Base-by-base conservation (phyloP, 805 yeast species). In the Brettanomyces bruxellensis region DNA sequence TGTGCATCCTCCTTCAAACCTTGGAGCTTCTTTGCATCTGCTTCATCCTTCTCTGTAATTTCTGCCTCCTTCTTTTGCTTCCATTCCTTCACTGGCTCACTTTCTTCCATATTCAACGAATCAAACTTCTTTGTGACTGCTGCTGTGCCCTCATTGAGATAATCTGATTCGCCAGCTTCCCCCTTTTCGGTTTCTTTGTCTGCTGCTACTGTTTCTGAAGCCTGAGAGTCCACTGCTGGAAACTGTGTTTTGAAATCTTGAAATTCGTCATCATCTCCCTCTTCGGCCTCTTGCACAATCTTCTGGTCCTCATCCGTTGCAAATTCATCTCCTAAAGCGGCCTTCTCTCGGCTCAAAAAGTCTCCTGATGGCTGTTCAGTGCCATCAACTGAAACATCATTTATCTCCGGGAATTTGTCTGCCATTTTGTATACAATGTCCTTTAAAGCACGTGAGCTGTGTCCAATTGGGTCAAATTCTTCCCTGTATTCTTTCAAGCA, bases 41-140 rank as follows among this genome's bases (percentile, higher is more conserved):
- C 78, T 54, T 75, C 81, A 59, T 91, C 98, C 60, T 95, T 78
- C 58, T 86, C 79, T 45, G 75, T 70, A 50, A 91, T 81, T 62
- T 89, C 96, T 48, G 84, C 71, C 43, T 79, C 84, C 58, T 88
- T 78, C 56, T 88, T 81, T 56, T 79, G 82, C 60, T 77, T 81
- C 99, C 99, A 91, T 60, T 83, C 86, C 55, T 70, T 64, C 44
- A 80, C 62, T 30, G 82, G 80, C 55, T 73, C 76, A 34, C 88
- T 75, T 49, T 79, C 83, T 24, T 72, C 70, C 49, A 60, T 55
- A 47, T 57, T 51, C 55, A 58, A 64, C 55, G 45, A 65, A 59
- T 49, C 61, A 62, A 56, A 71, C 67, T 55, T 66, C 67, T 60
- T 67, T 14, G 45, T 50, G 4, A 32, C 37, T 11, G 38, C 48